A percentile compares a stretch with the other conserved stretches of the same genome.
Conservation (phyloP, 768 basidiomycete genomes). For the Chalciporus chontae region DNA sequence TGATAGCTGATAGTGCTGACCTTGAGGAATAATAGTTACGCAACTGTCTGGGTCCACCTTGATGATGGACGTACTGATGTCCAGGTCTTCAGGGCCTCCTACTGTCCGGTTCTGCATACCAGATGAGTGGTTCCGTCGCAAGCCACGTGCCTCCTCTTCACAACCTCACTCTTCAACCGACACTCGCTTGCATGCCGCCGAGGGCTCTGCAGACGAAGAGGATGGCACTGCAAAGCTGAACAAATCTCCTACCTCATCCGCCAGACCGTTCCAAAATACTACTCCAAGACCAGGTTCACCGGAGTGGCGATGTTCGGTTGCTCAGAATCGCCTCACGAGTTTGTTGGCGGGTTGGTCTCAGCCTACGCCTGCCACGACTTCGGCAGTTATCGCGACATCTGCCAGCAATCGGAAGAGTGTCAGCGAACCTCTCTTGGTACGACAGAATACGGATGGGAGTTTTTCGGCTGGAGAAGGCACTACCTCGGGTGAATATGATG, state of each 20-base stretch:
- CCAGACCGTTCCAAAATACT: constrained; percentile 15
- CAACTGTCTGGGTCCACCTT: constrained; percentile 9
- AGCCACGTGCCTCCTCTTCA: constrained; percentile 47
- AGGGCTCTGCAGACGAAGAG: constrained; percentile 32
- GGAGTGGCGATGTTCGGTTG: constrained; percentile 52
- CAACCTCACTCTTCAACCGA: constrained; percentile 51
- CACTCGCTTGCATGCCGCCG: constrained; percentile 21
- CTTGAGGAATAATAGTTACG: constrained; percentile 14
- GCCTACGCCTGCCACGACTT: constrained; percentile 38
- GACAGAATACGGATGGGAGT: constrained; percentile 39
- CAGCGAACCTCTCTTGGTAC: constrained; percentile 66
- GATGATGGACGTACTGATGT: constrained; percentile 14
- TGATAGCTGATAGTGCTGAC: background rate
- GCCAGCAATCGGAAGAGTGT: constrained; percentile 54
- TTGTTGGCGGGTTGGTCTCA: constrained; percentile 67
- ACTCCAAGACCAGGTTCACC: constrained; percentile 29
- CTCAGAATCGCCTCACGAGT: constrained; percentile 59
- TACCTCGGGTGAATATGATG: constrained; percentile 33
- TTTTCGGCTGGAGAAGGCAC: constrained; percentile 28
- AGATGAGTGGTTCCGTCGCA: constrained; percentile 77
- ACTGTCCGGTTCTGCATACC: constrained; percentile 66
- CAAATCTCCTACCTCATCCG: constrained; percentile 29
- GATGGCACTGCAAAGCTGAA: constrained; percentile 64
- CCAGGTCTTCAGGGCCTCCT: constrained; percentile 7
- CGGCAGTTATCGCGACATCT: constrained; percentile 24